Base-by-base conservation (phyloP, 176 grass and related monocot genomes). In the Calamus simplicifolius region DNA sequence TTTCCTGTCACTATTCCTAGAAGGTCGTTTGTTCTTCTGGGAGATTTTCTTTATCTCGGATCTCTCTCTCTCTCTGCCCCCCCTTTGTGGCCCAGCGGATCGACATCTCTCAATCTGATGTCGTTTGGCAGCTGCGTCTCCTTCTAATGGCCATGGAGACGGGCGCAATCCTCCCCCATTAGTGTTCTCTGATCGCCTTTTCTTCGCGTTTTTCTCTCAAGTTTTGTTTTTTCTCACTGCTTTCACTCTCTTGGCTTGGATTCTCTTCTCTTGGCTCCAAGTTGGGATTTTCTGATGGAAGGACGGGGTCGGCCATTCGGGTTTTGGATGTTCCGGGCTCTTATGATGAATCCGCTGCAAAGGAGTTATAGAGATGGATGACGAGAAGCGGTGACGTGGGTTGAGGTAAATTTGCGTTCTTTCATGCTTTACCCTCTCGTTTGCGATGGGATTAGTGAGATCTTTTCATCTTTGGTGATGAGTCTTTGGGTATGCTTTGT, bases 1-100 rank as follows among this genome's bases (percentile, higher is more conserved):
- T 78, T 81, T 77, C 72, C 69, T 81, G 83, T 67, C 77, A 80
- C 70, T 86, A 69, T 86, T 81, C 83, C 69, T 73, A 70, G 73
- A 81, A 81, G 78, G 65, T 74, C 70, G 54, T 77, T 76, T 51
- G 57, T 61, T 71, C 50, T 59, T 74, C 55, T 58, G 72, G 66
- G 69, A 73, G 19, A 65, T 43, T 73, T 35, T 73, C 29, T 62
- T 38, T 38, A 25, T 62, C 58, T 63, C 26, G 59, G 58, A 62
- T 73, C 58, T 55, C 59, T 73, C 50, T 62, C 53, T 69, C 69
- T 25, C 63, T 66, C 27, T 52, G 48, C 28, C 62, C 51, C 62
- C 51, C 62, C 19, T 25, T 13, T 25, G 35, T 26, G 62, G 38
- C 48, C 62, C 35, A n/a, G 35, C 35, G 10, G 35, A 43, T 43